Evolutionary conservation across 306 rosid genomes (phyloP), one percentile per base, ranked within the genome.

Genomic region (Quercus rubra): DNA sequence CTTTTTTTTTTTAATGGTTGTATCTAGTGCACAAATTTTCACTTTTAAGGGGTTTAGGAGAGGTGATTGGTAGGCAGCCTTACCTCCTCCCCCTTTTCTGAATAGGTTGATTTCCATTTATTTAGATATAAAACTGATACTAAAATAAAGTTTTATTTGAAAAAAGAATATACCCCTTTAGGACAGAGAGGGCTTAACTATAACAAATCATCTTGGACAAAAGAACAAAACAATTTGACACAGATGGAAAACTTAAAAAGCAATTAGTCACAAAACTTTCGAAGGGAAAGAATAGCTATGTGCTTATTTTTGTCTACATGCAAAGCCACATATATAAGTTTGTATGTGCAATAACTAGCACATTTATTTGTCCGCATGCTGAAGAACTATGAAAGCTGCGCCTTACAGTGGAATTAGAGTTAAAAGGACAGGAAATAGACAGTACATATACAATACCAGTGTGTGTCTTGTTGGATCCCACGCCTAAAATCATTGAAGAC

Each of bases 401-500:
- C 54, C 54, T 49, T 3, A 49, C 54, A 49, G 54, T 49, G 5
- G 54, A 11, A 49, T 49, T 49, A 49, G 17, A 49, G 17, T 49
- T 49, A 49, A 1, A 49, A 49, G 17, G 54, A 11, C 5, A 49
- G 54, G 17, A 46, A 11, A 49, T 3, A 49, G 13, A 49, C 54
- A 12, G 17, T 21, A 23, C 17, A 12, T 61, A 25, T 11, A 12
- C 30, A 6, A n/a, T 19, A 59, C 5, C 10, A 1, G 7, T 12
- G 35, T 61, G 13, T 25, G 35, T 61, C 17, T 61, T 17, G 35
- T 35, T 74, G 64, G 79, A 15, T 5, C 63, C 78, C 33, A 71
- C 33, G 12, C 70, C 52, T 17, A 62, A 79, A 80, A 82, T n/a
- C 72, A 73, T 77, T 56, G 28, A 75, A 31, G 61, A 25, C 19